These are phyloP conservation scores for Heterobasidion occidentale DNA, from an alignment of 1,284 basidiomycete genomes.

Conservation along the genomic window DNA sequence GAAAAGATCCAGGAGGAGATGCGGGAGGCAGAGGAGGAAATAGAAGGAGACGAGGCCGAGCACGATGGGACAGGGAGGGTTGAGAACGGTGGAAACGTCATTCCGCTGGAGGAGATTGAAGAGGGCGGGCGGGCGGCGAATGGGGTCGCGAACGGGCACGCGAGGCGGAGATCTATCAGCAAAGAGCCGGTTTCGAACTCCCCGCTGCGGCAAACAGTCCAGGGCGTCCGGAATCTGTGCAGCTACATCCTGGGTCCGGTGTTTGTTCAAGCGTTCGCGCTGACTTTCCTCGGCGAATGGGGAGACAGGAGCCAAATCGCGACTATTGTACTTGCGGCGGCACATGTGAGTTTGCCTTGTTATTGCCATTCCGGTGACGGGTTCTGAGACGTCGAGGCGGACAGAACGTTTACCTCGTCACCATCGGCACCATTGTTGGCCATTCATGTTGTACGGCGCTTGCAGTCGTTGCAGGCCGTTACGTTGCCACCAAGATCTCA, in stretches of 20 bases:
- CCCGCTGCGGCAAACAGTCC: slow-evolving; percentile 18
- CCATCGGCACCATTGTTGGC: slow-evolving; percentile 85
- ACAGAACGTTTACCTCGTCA: slow-evolving; percentile 74
- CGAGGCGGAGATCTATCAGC: too few species aligned
- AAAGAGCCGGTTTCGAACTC: background rate
- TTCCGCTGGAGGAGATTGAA: slow-evolving; percentile 60
- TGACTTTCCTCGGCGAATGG: slow-evolving; percentile 98
- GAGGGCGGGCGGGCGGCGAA: slow-evolving; percentile 33
- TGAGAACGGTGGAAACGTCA: slow-evolving; percentile 27
- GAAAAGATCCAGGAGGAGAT: slow-evolving; percentile 89
- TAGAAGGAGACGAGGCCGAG: slow-evolving; percentile 59
- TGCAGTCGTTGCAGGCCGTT: slow-evolving; percentile 87
- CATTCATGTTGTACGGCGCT: slow-evolving; percentile 85
- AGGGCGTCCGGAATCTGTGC: slow-evolving; percentile 78
- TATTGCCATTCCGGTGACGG: slow-evolving; percentile 1
- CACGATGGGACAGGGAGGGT: slow-evolving; percentile 32
- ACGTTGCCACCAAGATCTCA: slow-evolving; percentile 89
- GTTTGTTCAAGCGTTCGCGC: slow-evolving; percentile 90
- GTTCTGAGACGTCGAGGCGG: background rate
- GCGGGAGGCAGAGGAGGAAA: slow-evolving; percentile 87
- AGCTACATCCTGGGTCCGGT: slow-evolving; percentile 85
- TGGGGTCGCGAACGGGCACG: slow-evolving; percentile 7
- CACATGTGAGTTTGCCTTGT: slow-evolving; percentile 63
- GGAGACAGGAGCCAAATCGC: slow-evolving; percentile 97
- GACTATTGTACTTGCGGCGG: slow-evolving; percentile 93